Evolutionary conservation across 2,329 filamentous ascomycete genomes (phyloP), one percentile per base, ranked within the genome.

Genomic region (Pseudogymnoascus sp.): DNA sequence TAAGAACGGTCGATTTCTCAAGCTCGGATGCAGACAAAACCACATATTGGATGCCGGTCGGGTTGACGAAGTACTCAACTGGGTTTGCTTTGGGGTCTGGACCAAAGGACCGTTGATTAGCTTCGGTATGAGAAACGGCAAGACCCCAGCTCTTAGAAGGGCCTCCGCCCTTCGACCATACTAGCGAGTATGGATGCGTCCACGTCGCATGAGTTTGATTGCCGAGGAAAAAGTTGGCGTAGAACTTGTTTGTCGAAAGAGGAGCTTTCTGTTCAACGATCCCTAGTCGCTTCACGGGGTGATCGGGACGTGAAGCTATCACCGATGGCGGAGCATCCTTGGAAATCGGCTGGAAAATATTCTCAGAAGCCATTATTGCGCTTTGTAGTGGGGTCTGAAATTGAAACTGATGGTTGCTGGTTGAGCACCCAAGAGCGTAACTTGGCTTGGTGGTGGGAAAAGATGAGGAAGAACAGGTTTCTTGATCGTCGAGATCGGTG

Each of bases 21-120:
- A 97, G 80, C 69, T 96, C 91, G 14, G 77, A 75, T 1, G 92
- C 92, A 0, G 91, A 94, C 8, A 97, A 75, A 28, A 91, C 82
- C 30, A 97, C 71, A 1, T 89, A 90, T 69, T 95, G 88, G 25
- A 95, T 88, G 0, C 89, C 89, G 43, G 94, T 77, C 0, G 93
- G 91, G 68, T 90, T 94, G 70, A 88, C 81, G 67, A 89, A 97
- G 70, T 88, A 97, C 28, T 81, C 76, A 1, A 81, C 80, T 3
- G 89, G 86, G 7, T 80, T 82, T 0, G 81, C 77, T 25, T 73
- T 74, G 58, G 78, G 75, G 63, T 80, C 78, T 4, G 80, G 77
- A 7, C 90, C 91, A 69, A 82, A 89, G 0, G 86, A 85, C 60
- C 87, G 75, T 71, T 94, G 85, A 37, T 76, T 75, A 1, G 81